phyloP scores from a whole-genome alignment of 306 rosid genomes.

The Castanospermum australe region DNA sequence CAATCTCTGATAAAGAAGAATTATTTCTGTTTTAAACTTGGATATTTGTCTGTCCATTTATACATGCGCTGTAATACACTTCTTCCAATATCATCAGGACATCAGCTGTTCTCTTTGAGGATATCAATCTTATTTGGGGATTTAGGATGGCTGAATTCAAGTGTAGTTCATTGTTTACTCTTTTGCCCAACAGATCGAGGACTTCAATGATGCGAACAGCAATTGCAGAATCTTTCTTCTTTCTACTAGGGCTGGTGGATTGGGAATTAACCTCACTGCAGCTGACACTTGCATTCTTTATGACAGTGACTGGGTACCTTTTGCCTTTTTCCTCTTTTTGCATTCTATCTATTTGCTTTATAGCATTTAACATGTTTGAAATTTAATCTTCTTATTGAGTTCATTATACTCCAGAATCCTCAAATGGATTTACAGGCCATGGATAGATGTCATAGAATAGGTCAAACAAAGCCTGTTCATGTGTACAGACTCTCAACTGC shows the following conservation, averaged over 20 bases:
- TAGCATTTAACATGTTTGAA: background rate
- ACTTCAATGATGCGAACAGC: slow-evolving; percentile 74
- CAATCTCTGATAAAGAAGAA: background rate
- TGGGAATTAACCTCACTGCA: slow-evolving; percentile 96
- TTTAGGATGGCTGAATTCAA: background rate
- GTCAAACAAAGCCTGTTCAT: slow-evolving; percentile 97
- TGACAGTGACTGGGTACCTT: slow-evolving; percentile 97
- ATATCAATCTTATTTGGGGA: background rate
- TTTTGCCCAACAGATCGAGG: slow-evolving; percentile 55
- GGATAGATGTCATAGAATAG: slow-evolving; percentile 98
- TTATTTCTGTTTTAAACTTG: background rate
- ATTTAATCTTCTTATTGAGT: background rate
- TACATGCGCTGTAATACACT: background rate
- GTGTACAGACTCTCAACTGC: slow-evolving; percentile 97
- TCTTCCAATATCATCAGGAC: background rate
- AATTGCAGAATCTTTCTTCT: slow-evolving; percentile 68
- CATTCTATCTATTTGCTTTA: background rate
- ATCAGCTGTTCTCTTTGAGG: background rate
- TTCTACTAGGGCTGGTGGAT: slow-evolving; percentile 97
- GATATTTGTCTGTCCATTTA: background rate
- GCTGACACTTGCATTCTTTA: slow-evolving; percentile 98
- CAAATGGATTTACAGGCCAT: slow-evolving; percentile 98
- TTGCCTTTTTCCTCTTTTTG: background rate
- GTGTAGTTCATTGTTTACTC: slow-evolving; percentile 8
- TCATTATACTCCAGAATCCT: slow-evolving; percentile 71